phyloP scores from a whole-genome alignment of 106 monocot species.

The Posidonia australis region DNA sequence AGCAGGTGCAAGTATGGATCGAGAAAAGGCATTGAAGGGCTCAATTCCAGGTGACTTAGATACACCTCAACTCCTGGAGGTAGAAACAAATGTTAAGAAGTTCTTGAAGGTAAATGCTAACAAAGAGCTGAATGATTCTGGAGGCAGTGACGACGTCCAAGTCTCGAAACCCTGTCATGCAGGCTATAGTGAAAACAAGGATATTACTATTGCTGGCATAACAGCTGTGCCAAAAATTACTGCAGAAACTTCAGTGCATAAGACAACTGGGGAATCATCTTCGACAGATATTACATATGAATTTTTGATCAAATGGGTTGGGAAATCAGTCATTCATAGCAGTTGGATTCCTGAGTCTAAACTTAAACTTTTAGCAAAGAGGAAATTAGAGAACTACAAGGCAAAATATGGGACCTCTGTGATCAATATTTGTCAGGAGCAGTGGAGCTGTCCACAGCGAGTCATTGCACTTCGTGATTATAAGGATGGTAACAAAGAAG shows the following conservation, averaged over 20 bases:
- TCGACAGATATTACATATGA: constrained; percentile 38
- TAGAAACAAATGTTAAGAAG: constrained; percentile 1
- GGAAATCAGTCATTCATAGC: constrained; percentile 84
- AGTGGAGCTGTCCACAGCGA: constrained; percentile 70
- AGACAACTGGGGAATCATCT: constrained; percentile 1
- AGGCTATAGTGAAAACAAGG: constrained; percentile 6
- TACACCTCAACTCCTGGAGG: neutral
- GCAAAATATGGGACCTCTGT: constrained; percentile 67
- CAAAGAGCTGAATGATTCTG: neutral
- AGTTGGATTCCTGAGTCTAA: constrained; percentile 76
- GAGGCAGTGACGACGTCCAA: neutral
- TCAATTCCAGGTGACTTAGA: neutral
- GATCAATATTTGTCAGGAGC: constrained; percentile 80
- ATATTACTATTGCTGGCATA: neutral
- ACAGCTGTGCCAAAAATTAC: constrained; percentile 11
- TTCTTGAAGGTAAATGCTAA: constrained; percentile 2
- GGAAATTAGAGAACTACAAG: constrained; percentile 89
- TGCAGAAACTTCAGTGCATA: constrained; percentile 10
- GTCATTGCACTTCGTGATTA: constrained; percentile 52
- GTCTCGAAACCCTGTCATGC: neutral
- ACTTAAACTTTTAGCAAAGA: constrained; percentile 71
- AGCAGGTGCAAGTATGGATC: neutral
- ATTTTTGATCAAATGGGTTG: constrained; percentile 94
- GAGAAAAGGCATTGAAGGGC: neutral
- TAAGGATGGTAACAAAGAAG: constrained; percentile 43